phyloP scores from a whole-genome alignment of 768 basidiomycete species.

The Royoungia palumana region DNA sequence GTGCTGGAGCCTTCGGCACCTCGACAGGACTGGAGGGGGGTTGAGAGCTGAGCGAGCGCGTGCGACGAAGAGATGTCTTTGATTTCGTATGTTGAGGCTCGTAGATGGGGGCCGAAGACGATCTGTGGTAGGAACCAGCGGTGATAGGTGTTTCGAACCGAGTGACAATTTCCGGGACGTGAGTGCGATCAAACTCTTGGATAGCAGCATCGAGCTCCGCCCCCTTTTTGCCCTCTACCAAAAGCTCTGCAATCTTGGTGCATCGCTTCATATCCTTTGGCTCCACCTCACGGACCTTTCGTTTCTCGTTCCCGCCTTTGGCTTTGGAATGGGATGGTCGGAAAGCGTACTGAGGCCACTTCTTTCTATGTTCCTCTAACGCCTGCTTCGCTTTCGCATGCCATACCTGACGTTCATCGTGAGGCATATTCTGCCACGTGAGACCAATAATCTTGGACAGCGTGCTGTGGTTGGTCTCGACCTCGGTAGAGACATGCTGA shows the following conservation, averaged over 20 bases:
- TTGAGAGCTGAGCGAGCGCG: constrained; percentile 26
- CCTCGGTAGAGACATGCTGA: constrained; percentile 70
- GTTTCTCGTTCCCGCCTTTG: constrained; percentile 32
- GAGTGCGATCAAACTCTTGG: constrained; percentile 52
- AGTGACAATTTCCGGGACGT: constrained; percentile 60
- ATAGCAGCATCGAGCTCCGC: constrained; percentile 58
- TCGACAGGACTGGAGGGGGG: constrained; percentile 12
- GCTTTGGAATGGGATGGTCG: constrained; percentile 49
- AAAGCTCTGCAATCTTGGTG: constrained; percentile 63
- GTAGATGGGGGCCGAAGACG: constrained; percentile 57
- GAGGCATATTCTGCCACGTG: constrained; percentile 76
- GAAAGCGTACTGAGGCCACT: constrained; percentile 73
- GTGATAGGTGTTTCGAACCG: constrained; percentile 74
- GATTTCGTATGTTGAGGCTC: constrained; percentile 36
- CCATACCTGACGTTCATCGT: constrained; percentile 76
- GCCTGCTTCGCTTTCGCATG: constrained; percentile 71
- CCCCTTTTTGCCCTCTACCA: constrained; percentile 67
- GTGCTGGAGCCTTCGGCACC: neutral
- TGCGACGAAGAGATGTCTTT: constrained; percentile 16
- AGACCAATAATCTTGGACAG: constrained; percentile 82
- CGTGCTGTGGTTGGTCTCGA: constrained; percentile 81
- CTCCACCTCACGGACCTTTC: constrained; percentile 37
- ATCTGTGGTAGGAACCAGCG: constrained; percentile 64
- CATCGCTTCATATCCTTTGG: constrained; percentile 56
- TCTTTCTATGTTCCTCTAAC: constrained; percentile 67